Evolutionary conservation across 768 basidiomycete genomes (phyloP), one percentile per base, ranked within the genome.

Genomic region (Strobilomyces echinocephalus): DNA sequence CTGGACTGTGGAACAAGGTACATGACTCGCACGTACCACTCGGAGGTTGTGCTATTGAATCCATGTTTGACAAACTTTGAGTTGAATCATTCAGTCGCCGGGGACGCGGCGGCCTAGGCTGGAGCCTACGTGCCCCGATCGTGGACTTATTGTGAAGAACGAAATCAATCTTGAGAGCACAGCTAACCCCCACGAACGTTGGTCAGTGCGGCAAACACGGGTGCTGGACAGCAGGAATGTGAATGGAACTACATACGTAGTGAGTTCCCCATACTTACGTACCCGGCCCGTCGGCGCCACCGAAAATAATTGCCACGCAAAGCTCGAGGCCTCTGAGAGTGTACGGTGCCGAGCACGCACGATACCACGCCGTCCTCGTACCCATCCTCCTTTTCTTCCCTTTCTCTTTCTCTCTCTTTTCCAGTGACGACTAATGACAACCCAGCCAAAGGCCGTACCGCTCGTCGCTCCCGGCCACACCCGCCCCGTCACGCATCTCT

Each of bases 401-500:
- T 41, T 21, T 54, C 12, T 26, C 26, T 44, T n/a, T 56, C 34
- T 24, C 24, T 24, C n/a, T n/a, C n/a, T n/a, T n/a, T n/a, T n/a
- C 24, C 24, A 24, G 46, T 54, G n/a, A 71, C 68, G 73, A 76
- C 70, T 76, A 74, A 85, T 85, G 83, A 82, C 80, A 68, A 60
- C 73, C 52, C 79, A 75, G n/a, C 72, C 78, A 60, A 90, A 85
- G 73, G 78, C 84, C 50, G 81, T 84, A 46, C 87, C 88, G 50
- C 85, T 91, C 60, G 88, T 91, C 68, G 88, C 88, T 45, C 86
- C 88, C 63, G 88, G 88, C 55, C 88, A 91, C 68, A 91, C 88
- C 34, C 80, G 88, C 66, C 88, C 88, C 55, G 91, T 98, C 63
- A 92, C 91, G 31, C 91, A 97, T 69, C 85, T 98, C 58, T 91